A percentile compares a stretch with the other conserved stretches of the same genome.
phyloP scores from a whole-genome alignment of 805 yeast species.

The Starmerella apis region DNA sequence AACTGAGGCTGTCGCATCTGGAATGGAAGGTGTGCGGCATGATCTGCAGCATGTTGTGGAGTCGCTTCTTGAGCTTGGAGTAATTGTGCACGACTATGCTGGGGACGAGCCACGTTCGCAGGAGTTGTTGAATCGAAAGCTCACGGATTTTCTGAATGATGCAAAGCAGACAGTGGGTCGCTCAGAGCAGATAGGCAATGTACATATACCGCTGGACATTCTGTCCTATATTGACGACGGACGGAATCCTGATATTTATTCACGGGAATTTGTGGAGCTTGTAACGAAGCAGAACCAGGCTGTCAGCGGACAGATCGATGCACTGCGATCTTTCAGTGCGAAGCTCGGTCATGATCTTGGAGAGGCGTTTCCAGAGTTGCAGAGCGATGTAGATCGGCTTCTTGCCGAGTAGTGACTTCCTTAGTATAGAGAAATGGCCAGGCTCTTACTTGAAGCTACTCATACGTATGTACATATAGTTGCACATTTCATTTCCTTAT shows the following conservation, averaged over 20 bases:
- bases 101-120: constrained; percentile 69
- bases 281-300: constrained; percentile 83
- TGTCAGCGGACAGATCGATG: constrained; percentile 72
- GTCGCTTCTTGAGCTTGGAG: constrained; percentile 78
- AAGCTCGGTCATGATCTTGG: constrained; percentile 57
- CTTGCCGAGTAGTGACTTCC: background rate
- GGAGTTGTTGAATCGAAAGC: constrained; percentile 38
- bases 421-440: too few relatives aligned
- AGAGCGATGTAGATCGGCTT: background rate
- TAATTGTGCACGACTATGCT: constrained; percentile 84
- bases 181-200: constrained; percentile 18
- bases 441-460: too few relatives aligned
- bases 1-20: constrained; percentile 14
- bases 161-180: constrained; percentile 15
- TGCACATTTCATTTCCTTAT: too few relatives aligned
- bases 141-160: constrained; percentile 20
- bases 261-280: constrained; percentile 91
- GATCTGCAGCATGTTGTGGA: constrained; percentile 52
- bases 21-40: constrained; percentile 26
- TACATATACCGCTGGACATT: constrained; percentile 59
- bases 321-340: constrained; percentile 50
- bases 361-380: constrained; percentile 69
- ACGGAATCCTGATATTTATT: constrained; percentile 91
- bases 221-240: constrained; percentile 90
- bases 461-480: too few relatives aligned